Percentiles rank a stretch among this genome's conserved stretches.
These are phyloP conservation scores for Solanum chilense DNA, from an alignment of 257 asterid genomes.

Conservation along the genomic window DNA sequence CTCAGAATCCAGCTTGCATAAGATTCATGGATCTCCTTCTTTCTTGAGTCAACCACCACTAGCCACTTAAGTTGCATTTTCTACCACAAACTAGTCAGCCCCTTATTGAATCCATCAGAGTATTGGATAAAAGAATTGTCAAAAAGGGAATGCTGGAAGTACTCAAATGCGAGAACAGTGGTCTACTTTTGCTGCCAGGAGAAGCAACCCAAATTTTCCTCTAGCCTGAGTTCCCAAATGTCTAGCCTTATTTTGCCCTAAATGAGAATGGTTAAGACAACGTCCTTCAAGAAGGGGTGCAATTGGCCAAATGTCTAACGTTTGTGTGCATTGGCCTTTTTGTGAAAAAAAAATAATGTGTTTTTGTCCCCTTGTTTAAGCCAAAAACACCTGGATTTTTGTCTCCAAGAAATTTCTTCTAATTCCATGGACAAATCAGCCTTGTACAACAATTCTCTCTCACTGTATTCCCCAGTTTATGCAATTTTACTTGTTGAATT, in stretches of 20 bases:
- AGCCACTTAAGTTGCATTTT: too few species aligned
- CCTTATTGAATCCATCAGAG: too few species aligned
- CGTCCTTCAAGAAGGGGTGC: not conserved
- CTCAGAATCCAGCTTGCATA: too few species aligned
- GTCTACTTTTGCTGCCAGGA: not conserved
- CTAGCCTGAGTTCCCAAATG: not conserved
- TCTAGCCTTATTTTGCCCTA: not conserved
- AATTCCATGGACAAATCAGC: not conserved
- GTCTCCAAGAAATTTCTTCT: not conserved
- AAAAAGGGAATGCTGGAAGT: too few species aligned
- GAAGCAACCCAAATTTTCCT: not conserved
- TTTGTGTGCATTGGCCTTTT: not conserved
- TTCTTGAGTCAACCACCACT: too few species aligned
- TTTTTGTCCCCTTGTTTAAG: not conserved
- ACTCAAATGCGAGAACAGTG: too few species aligned
- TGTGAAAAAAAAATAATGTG: not conserved
- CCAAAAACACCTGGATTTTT: not conserved
- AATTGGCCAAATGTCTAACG: not conserved
- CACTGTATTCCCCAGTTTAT: not conserved
- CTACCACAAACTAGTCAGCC: too few species aligned
- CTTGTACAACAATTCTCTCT: not conserved
- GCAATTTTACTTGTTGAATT: not conserved
- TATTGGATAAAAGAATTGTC: too few species aligned
- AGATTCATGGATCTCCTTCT: too few species aligned
- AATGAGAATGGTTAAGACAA: not conserved